A percentile compares a stretch with the other conserved stretches of the same genome.
phyloP scores from a whole-genome alignment of 768 basidiomycete species.

The Termitomyces sp. region DNA sequence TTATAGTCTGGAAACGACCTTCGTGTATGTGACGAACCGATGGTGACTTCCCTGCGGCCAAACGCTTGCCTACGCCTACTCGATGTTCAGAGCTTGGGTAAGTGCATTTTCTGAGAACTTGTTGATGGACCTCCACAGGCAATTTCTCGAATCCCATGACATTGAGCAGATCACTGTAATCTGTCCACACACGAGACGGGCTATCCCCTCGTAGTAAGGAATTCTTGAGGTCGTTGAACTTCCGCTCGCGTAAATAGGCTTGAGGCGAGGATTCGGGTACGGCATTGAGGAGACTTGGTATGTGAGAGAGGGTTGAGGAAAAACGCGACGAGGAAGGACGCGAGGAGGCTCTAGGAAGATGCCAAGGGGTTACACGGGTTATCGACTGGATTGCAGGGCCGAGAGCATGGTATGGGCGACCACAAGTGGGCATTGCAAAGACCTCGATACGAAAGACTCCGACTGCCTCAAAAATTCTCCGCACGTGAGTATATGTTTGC shows the following conservation, averaged over 20 bases:
- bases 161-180: constrained; percentile 57
- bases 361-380: constrained; percentile 11
- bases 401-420: constrained; percentile 17
- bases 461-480: constrained; percentile 6
- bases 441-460: too few relatives aligned
- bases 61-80: constrained; percentile 35
- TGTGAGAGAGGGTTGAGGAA: constrained; percentile 12
- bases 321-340: constrained; percentile 11
- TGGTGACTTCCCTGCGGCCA: constrained; percentile 35
- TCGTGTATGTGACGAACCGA: constrained; percentile 55
- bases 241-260: constrained; percentile 14
- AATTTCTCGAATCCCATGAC: constrained; percentile 44
- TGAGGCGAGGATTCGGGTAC: constrained; percentile 10
- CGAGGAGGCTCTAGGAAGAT: neutral
- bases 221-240: constrained; percentile 26
- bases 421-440: constrained; percentile 23
- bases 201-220: constrained; percentile 32
- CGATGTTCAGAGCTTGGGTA: constrained; percentile 46
- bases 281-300: constrained; percentile 5
- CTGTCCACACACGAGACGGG: constrained; percentile 58
- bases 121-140: constrained; percentile 65
- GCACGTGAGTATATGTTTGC: constrained; percentile 7
- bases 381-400: constrained; percentile 18
- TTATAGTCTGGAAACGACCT: constrained; percentile 60
- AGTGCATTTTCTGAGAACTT: constrained; percentile 66